phyloP scores from a whole-genome alignment of 768 basidiomycete genomes.

The Boletus edulis region DNA sequence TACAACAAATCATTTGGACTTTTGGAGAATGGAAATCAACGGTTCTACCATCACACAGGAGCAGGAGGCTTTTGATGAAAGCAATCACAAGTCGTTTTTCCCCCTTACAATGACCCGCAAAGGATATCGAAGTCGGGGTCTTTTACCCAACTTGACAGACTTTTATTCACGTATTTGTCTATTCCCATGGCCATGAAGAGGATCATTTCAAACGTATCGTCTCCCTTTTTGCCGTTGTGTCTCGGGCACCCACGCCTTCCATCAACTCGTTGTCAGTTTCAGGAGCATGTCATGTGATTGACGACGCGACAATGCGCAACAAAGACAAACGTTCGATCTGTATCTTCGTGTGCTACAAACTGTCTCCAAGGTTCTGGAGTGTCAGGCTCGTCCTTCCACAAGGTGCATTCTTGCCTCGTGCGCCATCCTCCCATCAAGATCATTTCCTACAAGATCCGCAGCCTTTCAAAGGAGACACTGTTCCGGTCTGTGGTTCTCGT shows the following conservation, averaged over 20 bases:
- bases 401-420: conserved; percentile 26
- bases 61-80: background rate
- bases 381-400: background rate
- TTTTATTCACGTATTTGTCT: conserved; percentile 8
- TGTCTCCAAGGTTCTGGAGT: conserved; percentile 34
- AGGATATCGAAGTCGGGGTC: background rate
- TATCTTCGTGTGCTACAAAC: conserved; percentile 39
- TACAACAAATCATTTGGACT: conserved; percentile 52
- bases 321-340: conserved; percentile 56
- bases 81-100: background rate
- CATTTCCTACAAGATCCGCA: conserved; percentile 77
- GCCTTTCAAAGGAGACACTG: conserved; percentile 63
- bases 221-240: conserved; percentile 46
- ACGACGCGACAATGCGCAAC: conserved; percentile 58
- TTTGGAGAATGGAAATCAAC: conserved; percentile 55
- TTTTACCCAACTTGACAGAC: background rate
- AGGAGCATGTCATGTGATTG: conserved; percentile 56
- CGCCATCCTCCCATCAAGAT: conserved; percentile 33
- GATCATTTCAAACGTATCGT: conserved; percentile 54
- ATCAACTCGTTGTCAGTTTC: conserved; percentile 52
- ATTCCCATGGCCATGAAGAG: conserved; percentile 40
- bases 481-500: conserved; percentile 83
- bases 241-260: conserved; percentile 52
- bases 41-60: conserved; percentile 34
- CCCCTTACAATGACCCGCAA: no score